phyloP scores from a whole-genome alignment of 306 rosid species.

The Citrullus mucosospermus region DNA sequence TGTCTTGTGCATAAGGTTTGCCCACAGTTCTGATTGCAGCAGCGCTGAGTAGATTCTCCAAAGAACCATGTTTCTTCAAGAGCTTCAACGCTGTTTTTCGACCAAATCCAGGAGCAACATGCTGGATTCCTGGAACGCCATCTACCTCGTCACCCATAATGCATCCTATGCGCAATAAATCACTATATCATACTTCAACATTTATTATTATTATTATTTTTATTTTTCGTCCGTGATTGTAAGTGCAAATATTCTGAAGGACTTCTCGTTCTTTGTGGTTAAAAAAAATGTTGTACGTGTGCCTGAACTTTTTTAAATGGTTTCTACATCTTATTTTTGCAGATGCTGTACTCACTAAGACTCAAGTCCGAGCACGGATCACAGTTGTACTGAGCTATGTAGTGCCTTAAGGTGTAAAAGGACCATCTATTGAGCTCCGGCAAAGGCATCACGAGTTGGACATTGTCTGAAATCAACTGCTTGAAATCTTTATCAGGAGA shows the following conservation, averaged over 20 bases:
- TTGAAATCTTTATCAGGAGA: constrained; percentile 98
- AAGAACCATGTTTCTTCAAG: constrained; percentile 68
- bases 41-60: constrained; percentile 56
- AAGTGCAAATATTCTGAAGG: background rate
- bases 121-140: constrained; percentile 94
- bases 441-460: constrained; percentile 80
- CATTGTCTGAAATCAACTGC: constrained; percentile 87
- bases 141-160: constrained; percentile 79
- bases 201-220: background rate
- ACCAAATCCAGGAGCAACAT: constrained; percentile 77
- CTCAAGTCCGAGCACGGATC: constrained; percentile 80
- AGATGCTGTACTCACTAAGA: constrained; percentile 46
- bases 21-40: constrained; percentile 88
- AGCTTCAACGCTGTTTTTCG: constrained; percentile 87
- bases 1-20: constrained; percentile 78
- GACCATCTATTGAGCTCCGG: constrained; percentile 80
- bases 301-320: background rate
- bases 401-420: constrained; percentile 72
- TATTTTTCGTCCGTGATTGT: background rate
- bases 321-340: background rate
- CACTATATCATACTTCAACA: background rate
- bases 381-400: constrained; percentile 67
- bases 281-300: background rate
- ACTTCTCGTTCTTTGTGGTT: background rate
- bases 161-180: constrained; percentile 41